A percentile compares a stretch with the other conserved stretches of the same genome.
phyloP scores from a whole-genome alignment of 2,329 filamentous ascomycete species.

The Curvularia sp. region DNA sequence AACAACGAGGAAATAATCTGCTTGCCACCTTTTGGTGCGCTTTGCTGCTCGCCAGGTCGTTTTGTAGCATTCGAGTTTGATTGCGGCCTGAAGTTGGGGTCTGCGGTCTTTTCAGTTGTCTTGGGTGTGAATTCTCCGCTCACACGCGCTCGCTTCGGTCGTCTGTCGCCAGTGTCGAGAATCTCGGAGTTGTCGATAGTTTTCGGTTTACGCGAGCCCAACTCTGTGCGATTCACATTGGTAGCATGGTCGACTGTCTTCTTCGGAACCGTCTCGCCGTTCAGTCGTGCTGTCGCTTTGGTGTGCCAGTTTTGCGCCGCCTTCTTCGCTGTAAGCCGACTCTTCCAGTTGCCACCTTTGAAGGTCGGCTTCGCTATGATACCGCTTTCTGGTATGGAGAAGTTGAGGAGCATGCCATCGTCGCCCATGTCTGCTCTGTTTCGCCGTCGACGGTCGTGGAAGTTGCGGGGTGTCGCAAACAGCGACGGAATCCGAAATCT shows the following conservation, averaged over 20 bases:
- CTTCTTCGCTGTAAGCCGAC: slow-evolving; percentile 81
- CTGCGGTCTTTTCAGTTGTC: slow-evolving; percentile 25
- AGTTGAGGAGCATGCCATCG: slow-evolving; percentile 94
- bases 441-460: slow-evolving; percentile 7
- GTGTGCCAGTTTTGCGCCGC: slow-evolving; percentile 62
- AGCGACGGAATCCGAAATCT: slow-evolving; percentile 19
- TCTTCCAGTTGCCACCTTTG: slow-evolving; percentile 92
- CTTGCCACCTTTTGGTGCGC: slow-evolving; percentile 52
- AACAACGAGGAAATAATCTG: slow-evolving; percentile 91
- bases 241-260: slow-evolving; percentile 32
- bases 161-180: slow-evolving; percentile 30
- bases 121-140: slow-evolving; percentile 50
- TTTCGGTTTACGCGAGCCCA: slow-evolving; percentile 33
- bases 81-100: slow-evolving; percentile 40
- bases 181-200: slow-evolving; percentile 27
- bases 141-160: slow-evolving; percentile 45
- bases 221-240: slow-evolving; percentile 41
- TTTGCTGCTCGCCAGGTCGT: slow-evolving; percentile 46
- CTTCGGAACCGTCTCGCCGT: slow-evolving; percentile 35
- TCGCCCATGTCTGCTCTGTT: slow-evolving; percentile 73
- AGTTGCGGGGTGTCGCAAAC: slow-evolving; percentile 12
- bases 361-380: slow-evolving; percentile 69
- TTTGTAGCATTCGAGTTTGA: slow-evolving; percentile 35
- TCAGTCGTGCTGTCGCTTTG: slow-evolving; percentile 47
- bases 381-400: slow-evolving; percentile 74